Base-by-base conservation (phyloP, 768 basidiomycete species). In the Fomitopsis serialis region DNA sequence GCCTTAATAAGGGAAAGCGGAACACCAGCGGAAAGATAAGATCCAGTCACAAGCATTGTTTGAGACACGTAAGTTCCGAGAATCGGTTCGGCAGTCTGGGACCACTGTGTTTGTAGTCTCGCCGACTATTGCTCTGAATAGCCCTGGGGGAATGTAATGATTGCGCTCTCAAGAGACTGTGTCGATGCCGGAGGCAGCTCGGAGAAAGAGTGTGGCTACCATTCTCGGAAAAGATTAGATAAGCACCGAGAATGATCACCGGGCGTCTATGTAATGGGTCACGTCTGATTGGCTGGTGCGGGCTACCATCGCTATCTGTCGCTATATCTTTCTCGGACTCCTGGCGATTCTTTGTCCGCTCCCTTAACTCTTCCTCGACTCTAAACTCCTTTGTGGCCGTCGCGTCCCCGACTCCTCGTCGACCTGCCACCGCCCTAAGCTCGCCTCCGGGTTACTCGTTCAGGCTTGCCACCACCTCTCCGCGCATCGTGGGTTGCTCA, bases 11-110 rank as follows among this genome's bases (percentile, higher is more conserved):
- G 48, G 48, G 4, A 49, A 49, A 49, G 36, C 48, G 48, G 48
- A 49, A 35, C 36, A 49, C 48, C 48, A 49, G 48, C 48, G 35
- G 48, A 24, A n/a, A 49, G 48, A 49, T 49, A 49, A 49, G 48
- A 49, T 49, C n/a, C 35, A 40, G 48, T 49, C 48, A 49, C 35
- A 35, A 23, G 46, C 22, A n/a, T 6, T 24, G 24, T 34, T 24
- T 19, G 46, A 36, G 17, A 10, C 9, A 34, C 19, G 37, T 15
- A 40, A 17, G 37, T 15, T 40, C 37, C 37, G 37, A 40, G 37
- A 6, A 40, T 17, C 37, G 19, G 37, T 17, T 15, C 15, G 15
- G 5, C 37, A 40, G n/a, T n/a, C 19, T 17, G 37, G 37, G 15
- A 4, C 4, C 37, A 7, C 19, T 40, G 7, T 40, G 15, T 17